These are phyloP conservation scores for Rhytidhysteron rufulum DNA, from an alignment of 2,329 filamentous ascomycete species.

Conservation along the genomic window DNA sequence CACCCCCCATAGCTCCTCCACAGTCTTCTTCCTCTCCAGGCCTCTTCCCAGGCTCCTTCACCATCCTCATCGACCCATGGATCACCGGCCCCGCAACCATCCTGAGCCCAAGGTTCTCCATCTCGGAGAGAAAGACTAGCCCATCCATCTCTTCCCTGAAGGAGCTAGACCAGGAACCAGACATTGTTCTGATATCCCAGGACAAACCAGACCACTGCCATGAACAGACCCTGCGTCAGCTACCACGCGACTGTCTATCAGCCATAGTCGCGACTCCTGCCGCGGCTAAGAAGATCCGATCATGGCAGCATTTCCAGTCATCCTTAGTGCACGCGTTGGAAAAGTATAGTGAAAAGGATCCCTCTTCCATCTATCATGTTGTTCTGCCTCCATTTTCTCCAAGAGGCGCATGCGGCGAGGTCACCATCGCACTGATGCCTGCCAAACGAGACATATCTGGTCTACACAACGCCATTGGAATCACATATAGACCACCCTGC, in stretches of 20 bases:
- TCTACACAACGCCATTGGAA: constrained; percentile 64
- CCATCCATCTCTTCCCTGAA: constrained; percentile 57
- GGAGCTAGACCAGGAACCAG: constrained; percentile 50
- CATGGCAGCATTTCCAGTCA: constrained; percentile 65
- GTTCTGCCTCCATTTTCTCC: constrained; percentile 52
- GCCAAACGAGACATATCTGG: constrained; percentile 59
- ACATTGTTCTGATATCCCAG: constrained; percentile 58
- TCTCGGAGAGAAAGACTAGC: constrained; percentile 52
- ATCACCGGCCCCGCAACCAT: constrained; percentile 59
- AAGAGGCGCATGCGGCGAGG: constrained; percentile 58
- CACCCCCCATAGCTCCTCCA: constrained; percentile 47
- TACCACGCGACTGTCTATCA: constrained; percentile 54
- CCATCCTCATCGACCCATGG: constrained; percentile 70
- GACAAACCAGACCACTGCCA: constrained; percentile 68
- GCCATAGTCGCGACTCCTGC: constrained; percentile 63
- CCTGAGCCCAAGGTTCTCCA: constrained; percentile 59
- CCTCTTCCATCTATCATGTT: constrained; percentile 44
- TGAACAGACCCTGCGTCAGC: constrained; percentile 62
- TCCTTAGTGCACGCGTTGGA: constrained; percentile 41
- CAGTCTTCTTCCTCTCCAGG: constrained; percentile 34
- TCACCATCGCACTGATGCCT: constrained; percentile 66
- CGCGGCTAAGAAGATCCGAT: constrained; percentile 61
- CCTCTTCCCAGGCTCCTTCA: constrained; percentile 52
- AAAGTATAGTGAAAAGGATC: constrained; percentile 39
- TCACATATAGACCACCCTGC: constrained; percentile 64